Base-by-base conservation (phyloP, 148 eudicot species). In the Rhododendron henanense region DNA sequence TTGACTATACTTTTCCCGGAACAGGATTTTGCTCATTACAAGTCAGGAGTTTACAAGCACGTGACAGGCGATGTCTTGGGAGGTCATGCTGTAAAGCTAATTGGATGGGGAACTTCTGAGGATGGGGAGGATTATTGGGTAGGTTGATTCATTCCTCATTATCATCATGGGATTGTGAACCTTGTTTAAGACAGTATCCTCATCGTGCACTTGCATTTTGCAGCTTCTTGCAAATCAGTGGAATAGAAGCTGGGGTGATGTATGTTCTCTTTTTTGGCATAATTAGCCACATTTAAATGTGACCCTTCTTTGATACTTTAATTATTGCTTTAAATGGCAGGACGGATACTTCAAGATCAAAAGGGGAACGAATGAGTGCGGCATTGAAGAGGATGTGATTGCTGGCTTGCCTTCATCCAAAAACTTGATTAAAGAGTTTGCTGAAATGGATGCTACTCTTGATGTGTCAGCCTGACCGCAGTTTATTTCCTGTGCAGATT, bases 41-140 rank as follows among this genome's bases (percentile, higher is more conserved):
- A 96, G 89, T 94, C 97, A 2, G 99, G 98, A 84, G 97, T 96
- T 81, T 96, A 96, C 93, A 95, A 92, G 81, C 96, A 96, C 85
- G 74, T 93, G 8, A 92, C 95, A 6, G 98, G 99, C 84, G 89
- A 84, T 45, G 87, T 51, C 85, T 50, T 96, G 91, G 99, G 99
- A 39, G 99, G 99, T 73, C 99, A 96, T 88, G 99, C 99, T 37
- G 99, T 96, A 63, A 96, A 96, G 94, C 90, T 96, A 76, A 96
- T 96, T 33, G 99, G 99, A 89, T 96, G 99, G 99, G 98, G 98
- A 84, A 94, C 98, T 37, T 79, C 94, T 8, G 93, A 93, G 10
- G 95, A 91, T 35, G 99, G 99, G 33, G 99, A 95, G 86, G 97
- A 95, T 86, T 96, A 95, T 74, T 96, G 99, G 99, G 99, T 96